These are phyloP conservation scores for Przewalskia tangutica DNA, from an alignment of 257 asterid species.

Conservation along the genomic window DNA sequence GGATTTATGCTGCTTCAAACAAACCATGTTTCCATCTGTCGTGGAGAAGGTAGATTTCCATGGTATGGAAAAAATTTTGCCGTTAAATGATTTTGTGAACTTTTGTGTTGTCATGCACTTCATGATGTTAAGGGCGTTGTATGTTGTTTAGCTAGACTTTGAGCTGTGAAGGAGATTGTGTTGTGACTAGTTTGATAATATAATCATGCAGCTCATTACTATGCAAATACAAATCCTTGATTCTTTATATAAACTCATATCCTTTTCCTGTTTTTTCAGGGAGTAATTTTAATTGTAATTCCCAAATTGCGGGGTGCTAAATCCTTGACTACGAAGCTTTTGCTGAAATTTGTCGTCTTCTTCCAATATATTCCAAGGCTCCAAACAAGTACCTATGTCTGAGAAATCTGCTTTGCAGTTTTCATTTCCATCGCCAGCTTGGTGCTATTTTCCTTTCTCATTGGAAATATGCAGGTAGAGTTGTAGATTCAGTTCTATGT, in stretches of 20 bases:
- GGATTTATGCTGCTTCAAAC: neutral
- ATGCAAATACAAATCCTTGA: neutral
- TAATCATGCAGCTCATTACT: neutral
- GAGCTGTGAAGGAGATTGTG: neutral
- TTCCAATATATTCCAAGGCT: constrained; percentile 62
- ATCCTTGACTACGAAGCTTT: constrained; percentile 78
- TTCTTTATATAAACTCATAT: neutral
- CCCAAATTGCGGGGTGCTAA: constrained; percentile 66
- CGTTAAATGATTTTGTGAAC: neutral
- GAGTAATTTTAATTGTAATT: constrained; percentile 54
- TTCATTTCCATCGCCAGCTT: constrained; percentile 24
- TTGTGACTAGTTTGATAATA: neutral
- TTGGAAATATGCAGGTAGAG: constrained; percentile 31
- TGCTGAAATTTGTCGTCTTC: constrained; percentile 70
- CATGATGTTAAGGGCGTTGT: neutral
- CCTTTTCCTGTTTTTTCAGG: constrained; percentile 27
- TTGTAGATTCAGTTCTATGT: neutral
- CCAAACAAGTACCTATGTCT: constrained; percentile 26
- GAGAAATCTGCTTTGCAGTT: constrained; percentile 31
- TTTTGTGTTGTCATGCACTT: no score
- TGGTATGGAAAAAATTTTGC: neutral
- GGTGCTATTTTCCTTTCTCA: constrained; percentile 24
- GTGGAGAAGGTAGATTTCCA: neutral
- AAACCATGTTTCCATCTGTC: neutral
- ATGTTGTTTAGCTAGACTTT: neutral